Base-by-base conservation (phyloP, 2,329 filamentous ascomycete genomes). In the Colletotrichum navitas region DNA sequence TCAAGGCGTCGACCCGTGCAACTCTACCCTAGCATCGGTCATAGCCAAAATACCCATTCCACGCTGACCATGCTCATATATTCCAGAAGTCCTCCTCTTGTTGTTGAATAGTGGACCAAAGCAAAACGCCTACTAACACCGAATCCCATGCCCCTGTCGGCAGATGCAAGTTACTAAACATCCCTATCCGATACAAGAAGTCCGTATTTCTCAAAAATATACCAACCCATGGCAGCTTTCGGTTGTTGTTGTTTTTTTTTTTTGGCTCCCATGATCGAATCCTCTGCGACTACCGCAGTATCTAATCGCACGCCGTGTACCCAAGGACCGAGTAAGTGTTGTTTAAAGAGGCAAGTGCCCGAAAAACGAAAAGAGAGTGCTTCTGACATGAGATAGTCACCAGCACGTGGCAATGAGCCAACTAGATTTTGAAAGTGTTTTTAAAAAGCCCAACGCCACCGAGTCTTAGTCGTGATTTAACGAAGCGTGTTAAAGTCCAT, bases 401-500 rank as follows among this genome's bases (percentile, higher is more conserved):
- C n/a, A 34, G 54, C 52, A 47, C 5, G 39, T 47, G 39, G 52
- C 49, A 36, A n/a, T 39, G 11, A 39, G 52, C 55, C 58, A 41
- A 29, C 36, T n/a, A 39, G 5, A 39, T 63, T 65, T 45, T 32
- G 11, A 4, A 45, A 18, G 14, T 21, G 24, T 52, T n/a, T 39
- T 43, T 21, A 11, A 12, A n/a, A n/a, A 32, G 32, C 24, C 24
- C 2, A 54, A 34, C 34, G 18, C 11, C 32, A 18, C 21, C 39
- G 29, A 36, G 12, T 11, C 39, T 12, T 5, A 39, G n/a, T 12
- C 34, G 36, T 10, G 18, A 45, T 5, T 72, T 47, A 72, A 18
- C 69, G 69, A 32, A 74, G 59, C 8, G 66, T 61, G 10, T 65
- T 65, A 39, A 74, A 74, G 41, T 74, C 72, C 72, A 74, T 74